phyloP scores from a whole-genome alignment of 75 land plant species.

The Adiantum capillusveneris region DNA sequence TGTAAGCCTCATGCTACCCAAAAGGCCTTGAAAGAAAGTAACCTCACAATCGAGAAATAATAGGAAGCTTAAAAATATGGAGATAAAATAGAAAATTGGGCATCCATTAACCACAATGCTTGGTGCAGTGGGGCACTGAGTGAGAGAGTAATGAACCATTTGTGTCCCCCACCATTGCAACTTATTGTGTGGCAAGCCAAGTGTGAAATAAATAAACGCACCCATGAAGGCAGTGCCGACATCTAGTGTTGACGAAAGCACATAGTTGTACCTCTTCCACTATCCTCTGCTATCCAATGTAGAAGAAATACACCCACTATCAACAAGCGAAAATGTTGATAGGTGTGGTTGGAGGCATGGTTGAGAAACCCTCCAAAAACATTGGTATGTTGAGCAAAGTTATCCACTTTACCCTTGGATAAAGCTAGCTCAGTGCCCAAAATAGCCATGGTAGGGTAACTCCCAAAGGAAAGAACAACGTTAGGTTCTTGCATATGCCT shows the following conservation, averaged over 20 bases:
- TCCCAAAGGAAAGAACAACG: constrained; percentile 65
- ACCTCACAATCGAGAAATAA: too few species aligned
- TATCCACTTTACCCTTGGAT: constrained; percentile 66
- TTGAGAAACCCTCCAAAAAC: constrained; percentile 51
- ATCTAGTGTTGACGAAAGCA: constrained; percentile 56
- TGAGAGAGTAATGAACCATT: constrained; percentile 72
- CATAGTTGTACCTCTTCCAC: constrained; percentile 69
- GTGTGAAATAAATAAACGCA: constrained; percentile 50
- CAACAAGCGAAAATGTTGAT: constrained; percentile 48
- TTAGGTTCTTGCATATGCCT: constrained; percentile 52
- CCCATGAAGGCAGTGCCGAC: constrained; percentile 67
- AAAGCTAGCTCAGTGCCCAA: constrained; percentile 52
- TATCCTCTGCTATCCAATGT: constrained; percentile 40
- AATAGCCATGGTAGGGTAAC: constrained; percentile 56
- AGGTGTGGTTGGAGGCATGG: constrained; percentile 65
- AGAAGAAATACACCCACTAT: constrained; percentile 45
- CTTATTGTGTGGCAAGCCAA: constrained; percentile 21
- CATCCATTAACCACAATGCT: constrained; percentile 58
- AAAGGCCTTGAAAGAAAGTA: too few species aligned
- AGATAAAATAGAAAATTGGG: constrained; percentile 23
- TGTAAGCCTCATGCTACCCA: too few species aligned
- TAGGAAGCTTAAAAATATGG: too few species aligned
- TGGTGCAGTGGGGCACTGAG: constrained; percentile 67
- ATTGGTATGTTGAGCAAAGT: constrained; percentile 60
- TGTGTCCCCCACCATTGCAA: constrained; percentile 78